Conservation (phyloP, 116 monocot species). For the Iris pallida region DNA sequence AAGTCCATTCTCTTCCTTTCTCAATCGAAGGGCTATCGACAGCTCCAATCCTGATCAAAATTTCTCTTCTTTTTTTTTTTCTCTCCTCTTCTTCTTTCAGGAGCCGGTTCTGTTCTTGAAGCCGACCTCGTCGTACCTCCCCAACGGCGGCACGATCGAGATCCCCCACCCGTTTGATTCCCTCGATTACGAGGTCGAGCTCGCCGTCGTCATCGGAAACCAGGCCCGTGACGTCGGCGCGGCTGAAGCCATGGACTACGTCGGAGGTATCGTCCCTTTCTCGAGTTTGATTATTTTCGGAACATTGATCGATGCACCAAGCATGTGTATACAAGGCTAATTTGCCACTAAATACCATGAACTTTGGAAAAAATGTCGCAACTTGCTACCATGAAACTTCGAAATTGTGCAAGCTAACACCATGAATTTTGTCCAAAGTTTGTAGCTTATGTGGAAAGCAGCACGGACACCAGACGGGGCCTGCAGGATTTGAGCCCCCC, state of each 20-base stretch:
- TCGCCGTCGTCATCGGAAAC: slow-evolving; percentile 77
- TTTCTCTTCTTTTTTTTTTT: slow-evolving; percentile 1
- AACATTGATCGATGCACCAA: too few relatives aligned
- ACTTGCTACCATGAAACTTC: too few relatives aligned
- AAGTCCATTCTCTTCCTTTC: slow-evolving; percentile 21
- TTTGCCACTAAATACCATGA: too few relatives aligned
- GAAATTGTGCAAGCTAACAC: too few relatives aligned
- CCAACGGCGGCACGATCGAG: slow-evolving; percentile 78
- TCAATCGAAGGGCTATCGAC: neutral
- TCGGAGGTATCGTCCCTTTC: slow-evolving; percentile 54
- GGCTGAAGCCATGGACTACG: slow-evolving; percentile 71
- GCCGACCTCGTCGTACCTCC: slow-evolving; percentile 87
- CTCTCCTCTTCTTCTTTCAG: slow-evolving; percentile 20
- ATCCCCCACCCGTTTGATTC: slow-evolving; percentile 68
- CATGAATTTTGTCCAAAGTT: too few relatives aligned
- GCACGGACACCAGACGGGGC: too few relatives aligned
- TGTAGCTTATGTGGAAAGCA: too few relatives aligned
- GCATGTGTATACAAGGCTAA: too few relatives aligned
- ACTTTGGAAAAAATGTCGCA: too few relatives aligned
- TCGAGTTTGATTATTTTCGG: too few relatives aligned
- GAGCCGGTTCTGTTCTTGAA: slow-evolving; percentile 96
- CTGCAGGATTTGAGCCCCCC: too few relatives aligned
- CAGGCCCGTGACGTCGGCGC: slow-evolving; percentile 75
- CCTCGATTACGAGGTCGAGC: slow-evolving; percentile 94
- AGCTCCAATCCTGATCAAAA: neutral